Evolutionary conservation across 2,329 filamentous ascomycete species (phyloP).

Genomic region (Knufia fluminis): DNA sequence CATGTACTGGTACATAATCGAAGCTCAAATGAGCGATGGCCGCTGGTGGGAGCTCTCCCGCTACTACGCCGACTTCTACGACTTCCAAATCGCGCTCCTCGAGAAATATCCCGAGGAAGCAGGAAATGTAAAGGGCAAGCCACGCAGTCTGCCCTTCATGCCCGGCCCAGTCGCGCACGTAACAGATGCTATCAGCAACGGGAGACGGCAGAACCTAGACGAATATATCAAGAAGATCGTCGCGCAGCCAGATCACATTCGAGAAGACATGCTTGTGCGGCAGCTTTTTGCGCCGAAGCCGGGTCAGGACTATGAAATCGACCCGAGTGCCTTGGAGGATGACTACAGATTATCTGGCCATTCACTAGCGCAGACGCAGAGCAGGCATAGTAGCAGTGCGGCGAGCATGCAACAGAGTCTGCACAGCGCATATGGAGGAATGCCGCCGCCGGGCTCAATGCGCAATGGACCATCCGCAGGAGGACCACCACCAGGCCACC

Average conservation of each 20-base stretch:
- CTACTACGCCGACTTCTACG: constrained; percentile 98
- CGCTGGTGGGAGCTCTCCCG: constrained; percentile 86
- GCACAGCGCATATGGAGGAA: constrained; percentile 43
- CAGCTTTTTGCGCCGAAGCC: constrained; percentile 84
- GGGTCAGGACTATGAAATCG: constrained; percentile 80
- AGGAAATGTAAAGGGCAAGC: constrained; percentile 71
- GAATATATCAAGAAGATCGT: constrained; percentile 92
- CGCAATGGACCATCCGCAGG: constrained; percentile 37
- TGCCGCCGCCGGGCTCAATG: constrained; percentile 32
- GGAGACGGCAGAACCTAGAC: constrained; percentile 82
- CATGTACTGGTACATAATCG: constrained; percentile 98
- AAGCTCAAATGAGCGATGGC: constrained; percentile 81
- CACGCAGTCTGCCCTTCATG: constrained; percentile 89
- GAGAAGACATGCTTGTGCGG: constrained; percentile 72
- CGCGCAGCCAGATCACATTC: constrained; percentile 72
- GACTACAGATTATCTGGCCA: constrained; percentile 67
- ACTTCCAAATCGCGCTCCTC: constrained; percentile 91
- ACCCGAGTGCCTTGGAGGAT: constrained; percentile 54
- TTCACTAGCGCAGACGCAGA: constrained; percentile 55
- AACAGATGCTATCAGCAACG: constrained; percentile 94
- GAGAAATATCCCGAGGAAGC: constrained; percentile 88
- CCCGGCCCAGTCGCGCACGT: constrained; percentile 95
- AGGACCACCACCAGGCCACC: constrained; percentile 23
- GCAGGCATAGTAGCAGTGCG: constrained; percentile 52
- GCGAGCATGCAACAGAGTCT: constrained; percentile 47